Evolutionary conservation across 306 rosid species (phyloP).

Genomic region (Corylus americana): DNA sequence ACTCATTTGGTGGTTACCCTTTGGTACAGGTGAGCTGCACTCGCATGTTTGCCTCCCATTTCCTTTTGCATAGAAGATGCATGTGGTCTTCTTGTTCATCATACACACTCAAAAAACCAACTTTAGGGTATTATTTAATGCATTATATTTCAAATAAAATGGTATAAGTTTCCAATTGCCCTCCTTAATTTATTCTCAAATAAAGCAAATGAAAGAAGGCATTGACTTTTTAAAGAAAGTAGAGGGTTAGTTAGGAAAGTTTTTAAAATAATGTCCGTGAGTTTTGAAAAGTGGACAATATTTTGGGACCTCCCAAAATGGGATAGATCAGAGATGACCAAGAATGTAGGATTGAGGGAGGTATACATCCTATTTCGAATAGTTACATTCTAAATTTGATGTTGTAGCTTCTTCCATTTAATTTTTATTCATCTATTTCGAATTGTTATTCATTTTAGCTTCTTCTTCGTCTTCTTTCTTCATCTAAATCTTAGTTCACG

Average conservation of each 20-base stretch:
- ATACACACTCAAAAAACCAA: background rate
- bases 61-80: background rate
- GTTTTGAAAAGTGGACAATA: background rate
- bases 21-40: conserved; percentile 88
- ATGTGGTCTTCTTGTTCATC: background rate
- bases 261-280: background rate
- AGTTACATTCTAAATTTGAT: background rate
- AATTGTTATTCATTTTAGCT: no score
- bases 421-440: no score
- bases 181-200: background rate
- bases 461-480: no score
- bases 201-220: background rate
- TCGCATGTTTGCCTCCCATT: conserved; percentile 12
- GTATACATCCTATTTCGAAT: background rate
- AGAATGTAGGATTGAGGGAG: background rate
- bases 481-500: background rate
- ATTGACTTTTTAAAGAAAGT: background rate
- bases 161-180: no score
- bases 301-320: background rate
- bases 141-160: no score
- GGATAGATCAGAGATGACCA: background rate
- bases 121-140: no score
- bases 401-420: background rate
- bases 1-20: conserved; percentile 98
- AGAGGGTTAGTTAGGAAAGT: background rate